Evolutionary conservation across 768 basidiomycete genomes (phyloP).

Genomic region (Clavaria fumosa): DNA sequence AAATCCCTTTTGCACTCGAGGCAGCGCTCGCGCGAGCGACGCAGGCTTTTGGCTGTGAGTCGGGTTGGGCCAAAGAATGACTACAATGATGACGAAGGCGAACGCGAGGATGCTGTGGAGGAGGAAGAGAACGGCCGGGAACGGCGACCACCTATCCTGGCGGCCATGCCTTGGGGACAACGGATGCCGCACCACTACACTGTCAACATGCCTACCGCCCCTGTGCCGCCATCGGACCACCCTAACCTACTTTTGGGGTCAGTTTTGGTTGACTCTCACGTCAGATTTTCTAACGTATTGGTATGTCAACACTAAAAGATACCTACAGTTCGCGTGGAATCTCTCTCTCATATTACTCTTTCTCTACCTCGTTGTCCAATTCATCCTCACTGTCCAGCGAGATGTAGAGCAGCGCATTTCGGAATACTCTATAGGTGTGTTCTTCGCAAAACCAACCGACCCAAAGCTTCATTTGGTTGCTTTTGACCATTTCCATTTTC

Average conservation of each 20-base stretch:
- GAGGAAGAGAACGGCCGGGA: no score
- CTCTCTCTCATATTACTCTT: conserved; percentile 67
- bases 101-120: conserved; percentile 40
- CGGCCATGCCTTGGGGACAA: no score
- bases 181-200: conserved; percentile 76
- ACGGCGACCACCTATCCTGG: no score
- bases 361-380: conserved; percentile 72
- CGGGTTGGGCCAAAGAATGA: conserved; percentile 20
- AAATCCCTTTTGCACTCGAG: conserved; percentile 51
- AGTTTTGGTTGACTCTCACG: conserved; percentile 16
- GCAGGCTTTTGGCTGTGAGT: conserved; percentile 12
- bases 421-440: conserved; percentile 78
- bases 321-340: conserved; percentile 93
- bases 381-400: conserved; percentile 77
- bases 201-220: conserved; percentile 56
- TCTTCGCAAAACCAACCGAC: no score
- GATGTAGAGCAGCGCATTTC: conserved; percentile 81
- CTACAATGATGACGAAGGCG: conserved; percentile 27
- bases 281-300: background rate
- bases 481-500: background rate
- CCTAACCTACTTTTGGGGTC: conserved; percentile 84
- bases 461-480: no score
- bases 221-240: conserved; percentile 39
- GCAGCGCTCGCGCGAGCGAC: conserved; percentile 29
- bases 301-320: conserved; percentile 30